Evolutionary conservation across 192 early-diverging fungal species (phyloP), one percentile per base, ranked within the genome.

Genomic region (Coemansia sp.): DNA sequence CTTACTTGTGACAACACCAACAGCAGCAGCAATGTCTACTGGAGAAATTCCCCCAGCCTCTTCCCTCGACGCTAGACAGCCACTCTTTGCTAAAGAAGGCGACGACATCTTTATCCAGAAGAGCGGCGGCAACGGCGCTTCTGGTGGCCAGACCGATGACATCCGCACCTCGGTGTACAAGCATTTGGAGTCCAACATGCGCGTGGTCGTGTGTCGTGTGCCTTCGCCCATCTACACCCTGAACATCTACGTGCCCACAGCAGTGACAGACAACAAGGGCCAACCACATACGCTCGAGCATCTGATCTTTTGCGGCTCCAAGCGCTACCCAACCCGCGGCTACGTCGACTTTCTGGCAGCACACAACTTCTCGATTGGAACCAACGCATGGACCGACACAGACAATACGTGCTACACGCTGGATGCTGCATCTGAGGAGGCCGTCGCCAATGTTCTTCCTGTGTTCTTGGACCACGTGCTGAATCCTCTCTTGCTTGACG

Each of bases 271-370:
- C 75, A 79, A 91, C 61, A 79, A 84, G 55, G 93, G 93, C 11
- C 79, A 89, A n/a, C 84, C 92, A 10, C 93, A 95, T 61, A 94
- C 92, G 0, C 84, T 95, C 5, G 93, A 94, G 68, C 84, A 86
- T 57, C 82, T 95, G 61, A 72, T 94, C 0, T 95, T 95, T 53
- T 91, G 88, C 61, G 93, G 93, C 15, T 94, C 92, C 10, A 62
- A 81, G 70, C 70, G 74, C 57, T 85, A 75, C 40, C 85, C 85
- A 19, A 57, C 86, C 56, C 83, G 87, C 52, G 91, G 92, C 10
- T 92, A 85, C 47, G 83, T 95, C 6, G 91, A 94, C 59, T 81
- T 81, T 9, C 60, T 86, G n/a, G 91, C 91, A 14, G 86, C 78
- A 55, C 82, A 91, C 50, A 89, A 86, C 64, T 72, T 91, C n/a